phyloP scores from a whole-genome alignment of 352 stramenopile genomes.

The Pythium aphanidermatum region DNA sequence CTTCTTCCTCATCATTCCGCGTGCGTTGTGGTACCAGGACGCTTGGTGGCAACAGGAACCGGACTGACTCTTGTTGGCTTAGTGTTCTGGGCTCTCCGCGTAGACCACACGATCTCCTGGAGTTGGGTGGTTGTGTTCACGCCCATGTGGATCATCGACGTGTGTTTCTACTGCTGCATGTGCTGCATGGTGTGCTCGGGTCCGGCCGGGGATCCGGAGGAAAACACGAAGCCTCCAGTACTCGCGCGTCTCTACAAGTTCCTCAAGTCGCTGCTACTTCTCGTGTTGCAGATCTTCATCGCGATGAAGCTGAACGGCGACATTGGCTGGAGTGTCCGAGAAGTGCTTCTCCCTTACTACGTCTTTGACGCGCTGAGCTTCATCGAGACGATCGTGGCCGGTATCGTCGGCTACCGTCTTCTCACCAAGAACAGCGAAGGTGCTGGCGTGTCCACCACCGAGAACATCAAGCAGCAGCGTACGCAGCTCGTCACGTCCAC shows the following conservation, averaged over 20 bases:
- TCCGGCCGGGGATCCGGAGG: constrained; percentile 47
- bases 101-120: constrained; percentile 69
- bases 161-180: constrained; percentile 72
- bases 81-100: constrained; percentile 84
- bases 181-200: constrained; percentile 50
- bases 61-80: constrained; percentile 4
- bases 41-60: neutral
- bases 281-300: constrained; percentile 78
- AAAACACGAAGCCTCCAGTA: constrained; percentile 32
- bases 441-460: constrained; percentile 59
- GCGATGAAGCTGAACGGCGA: constrained; percentile 76
- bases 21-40: constrained; percentile 26
- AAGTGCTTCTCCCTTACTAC: constrained; percentile 77
- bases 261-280: constrained; percentile 66
- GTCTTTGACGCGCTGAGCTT: constrained; percentile 71
- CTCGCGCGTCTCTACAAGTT: constrained; percentile 79
- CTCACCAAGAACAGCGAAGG: constrained; percentile 72
- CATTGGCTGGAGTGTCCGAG: constrained; percentile 47
- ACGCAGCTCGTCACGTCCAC: constrained; percentile 31
- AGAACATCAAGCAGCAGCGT: constrained; percentile 63
- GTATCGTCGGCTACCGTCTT: constrained; percentile 56
- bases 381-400: constrained; percentile 47
- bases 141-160: constrained; percentile 72
- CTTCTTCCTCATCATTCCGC: constrained; percentile 85
- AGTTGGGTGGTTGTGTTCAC: constrained; percentile 78